phyloP scores from a whole-genome alignment of 805 yeast genomes.

The Komagataella phaffii region DNA sequence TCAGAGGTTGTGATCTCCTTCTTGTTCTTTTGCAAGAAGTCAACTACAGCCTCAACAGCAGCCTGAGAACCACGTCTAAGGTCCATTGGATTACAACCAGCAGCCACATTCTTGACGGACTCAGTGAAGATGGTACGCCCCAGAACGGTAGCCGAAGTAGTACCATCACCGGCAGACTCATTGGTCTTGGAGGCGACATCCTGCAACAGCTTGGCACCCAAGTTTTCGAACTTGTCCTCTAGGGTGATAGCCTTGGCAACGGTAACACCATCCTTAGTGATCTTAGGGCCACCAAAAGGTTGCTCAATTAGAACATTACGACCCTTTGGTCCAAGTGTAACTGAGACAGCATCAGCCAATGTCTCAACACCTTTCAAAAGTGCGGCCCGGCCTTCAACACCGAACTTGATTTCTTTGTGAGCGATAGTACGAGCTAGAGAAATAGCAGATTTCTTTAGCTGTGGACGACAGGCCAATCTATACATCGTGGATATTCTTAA shows the following conservation, averaged over 20 bases:
- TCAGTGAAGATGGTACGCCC: conserved; percentile 95
- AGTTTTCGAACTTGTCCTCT: conserved; percentile 84
- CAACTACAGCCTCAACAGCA: conserved; percentile 88
- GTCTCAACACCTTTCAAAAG: conserved; percentile 87
- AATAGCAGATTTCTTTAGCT: conserved; percentile 23
- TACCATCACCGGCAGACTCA: conserved; percentile 97
- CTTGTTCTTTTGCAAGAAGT: conserved; percentile 72
- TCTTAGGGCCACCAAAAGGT: conserved; percentile 92
- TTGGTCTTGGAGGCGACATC: conserved; percentile 97
- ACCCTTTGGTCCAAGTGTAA: conserved; percentile 96
- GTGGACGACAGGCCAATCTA: conserved; percentile 30
- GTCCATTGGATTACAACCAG: conserved; percentile 98
- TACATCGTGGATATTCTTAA: conserved; percentile 19
- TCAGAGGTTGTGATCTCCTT: conserved; percentile 88
- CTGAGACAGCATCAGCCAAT: conserved; percentile 91
- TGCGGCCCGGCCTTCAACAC: conserved; percentile 96
- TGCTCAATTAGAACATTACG: conserved; percentile 95
- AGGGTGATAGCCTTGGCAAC: conserved; percentile 80
- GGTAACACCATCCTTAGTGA: conserved; percentile 98
- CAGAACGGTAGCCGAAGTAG: conserved; percentile 92
- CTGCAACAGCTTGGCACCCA: conserved; percentile 91
- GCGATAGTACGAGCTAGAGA: conserved; percentile 35
- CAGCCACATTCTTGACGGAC: conserved; percentile 92
- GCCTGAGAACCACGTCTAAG: conserved; percentile 94
- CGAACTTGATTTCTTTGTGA: conserved; percentile 92